phyloP scores from a whole-genome alignment of 1,284 basidiomycete genomes.

The Ustilago shanxiensis region DNA sequence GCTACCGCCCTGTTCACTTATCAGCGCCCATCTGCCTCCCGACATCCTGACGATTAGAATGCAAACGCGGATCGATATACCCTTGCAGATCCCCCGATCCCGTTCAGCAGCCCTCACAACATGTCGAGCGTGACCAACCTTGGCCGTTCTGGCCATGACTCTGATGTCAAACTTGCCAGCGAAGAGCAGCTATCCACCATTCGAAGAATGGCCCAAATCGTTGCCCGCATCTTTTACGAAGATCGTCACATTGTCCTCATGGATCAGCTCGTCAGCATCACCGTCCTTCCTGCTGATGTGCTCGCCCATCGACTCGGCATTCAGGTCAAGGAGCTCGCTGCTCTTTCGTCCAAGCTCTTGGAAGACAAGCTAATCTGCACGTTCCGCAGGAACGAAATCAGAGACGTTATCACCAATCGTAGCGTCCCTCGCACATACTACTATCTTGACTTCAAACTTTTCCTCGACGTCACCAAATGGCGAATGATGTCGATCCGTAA shows the following conservation, averaged over 20 bases:
- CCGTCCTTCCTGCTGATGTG: constrained; percentile 91
- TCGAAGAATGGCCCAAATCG: constrained; percentile 83
- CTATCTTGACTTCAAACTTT: constrained; percentile 94
- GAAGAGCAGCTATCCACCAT: constrained; percentile 62
- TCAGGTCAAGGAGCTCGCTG: constrained; percentile 91
- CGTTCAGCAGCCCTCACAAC: neutral
- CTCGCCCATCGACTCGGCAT: constrained; percentile 87
- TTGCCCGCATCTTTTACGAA: constrained; percentile 94
- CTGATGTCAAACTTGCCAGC: constrained; percentile 54
- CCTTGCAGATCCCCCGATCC: constrained; percentile 1
- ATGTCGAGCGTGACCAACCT: constrained; percentile 39
- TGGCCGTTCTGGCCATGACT: constrained; percentile 39
- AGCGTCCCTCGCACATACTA: constrained; percentile 76
- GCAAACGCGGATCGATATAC: neutral
- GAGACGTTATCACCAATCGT: constrained; percentile 49
- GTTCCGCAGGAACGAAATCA: constrained; percentile 66
- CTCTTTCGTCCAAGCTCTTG: constrained; percentile 86
- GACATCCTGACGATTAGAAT: neutral
- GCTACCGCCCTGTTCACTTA: constrained; percentile 4
- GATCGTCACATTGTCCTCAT: constrained; percentile 89
- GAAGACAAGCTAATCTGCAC: constrained; percentile 79
- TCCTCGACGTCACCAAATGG: constrained; percentile 98
- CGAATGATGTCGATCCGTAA: constrained; percentile 92
- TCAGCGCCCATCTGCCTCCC: neutral
- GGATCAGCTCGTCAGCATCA: constrained; percentile 89